Percentiles rank a stretch among this genome's conserved stretches.
Conservation (phyloP, 75 land plant genomes). For the Picea sitchensis region DNA sequence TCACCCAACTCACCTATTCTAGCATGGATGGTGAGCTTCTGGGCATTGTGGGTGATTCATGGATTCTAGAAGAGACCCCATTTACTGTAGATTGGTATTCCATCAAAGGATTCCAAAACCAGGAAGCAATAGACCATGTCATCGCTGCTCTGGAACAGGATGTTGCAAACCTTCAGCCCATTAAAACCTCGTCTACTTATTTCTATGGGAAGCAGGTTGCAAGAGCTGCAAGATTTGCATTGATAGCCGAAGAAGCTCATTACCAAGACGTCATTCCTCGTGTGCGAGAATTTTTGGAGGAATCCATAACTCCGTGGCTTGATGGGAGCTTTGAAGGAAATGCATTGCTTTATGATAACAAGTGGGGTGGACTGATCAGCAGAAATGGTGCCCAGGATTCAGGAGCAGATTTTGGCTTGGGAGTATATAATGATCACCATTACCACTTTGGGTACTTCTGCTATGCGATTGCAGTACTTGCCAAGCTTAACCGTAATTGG, state of each 20-base stretch:
- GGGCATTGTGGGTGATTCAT: constrained; percentile 27
- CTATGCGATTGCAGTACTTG: constrained; percentile 83
- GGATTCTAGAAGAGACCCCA: constrained; percentile 15
- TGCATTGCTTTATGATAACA: constrained; percentile 64
- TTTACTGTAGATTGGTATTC: constrained; percentile 55
- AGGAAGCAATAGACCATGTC: constrained; percentile 22
- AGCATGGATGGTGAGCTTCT: constrained; percentile 30
- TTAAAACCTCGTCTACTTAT: constrained; percentile 63
- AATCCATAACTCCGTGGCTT: constrained; percentile 83
- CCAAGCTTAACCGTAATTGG: constrained; percentile 77
- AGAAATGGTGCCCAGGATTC: constrained; percentile 49
- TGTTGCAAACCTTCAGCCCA: constrained; percentile 34
- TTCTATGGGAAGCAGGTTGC: constrained; percentile 86
- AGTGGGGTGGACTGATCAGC: constrained; percentile 88
- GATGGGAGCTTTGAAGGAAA: constrained; percentile 68
- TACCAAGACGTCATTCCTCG: constrained; percentile 32
- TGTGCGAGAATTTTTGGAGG: constrained; percentile 46
- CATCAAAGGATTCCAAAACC: constrained; percentile 37
- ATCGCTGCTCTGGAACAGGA: constrained; percentile 40
- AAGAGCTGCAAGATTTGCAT: constrained; percentile 76
- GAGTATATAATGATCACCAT: constrained; percentile 87
- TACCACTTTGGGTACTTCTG: constrained; percentile 87
- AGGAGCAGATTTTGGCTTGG: constrained; percentile 89
- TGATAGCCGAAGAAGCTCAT: constrained; percentile 80
- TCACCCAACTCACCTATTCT: constrained; percentile 1